Base-by-base conservation (phyloP, 768 basidiomycete species). In the Trametes cubensis region DNA sequence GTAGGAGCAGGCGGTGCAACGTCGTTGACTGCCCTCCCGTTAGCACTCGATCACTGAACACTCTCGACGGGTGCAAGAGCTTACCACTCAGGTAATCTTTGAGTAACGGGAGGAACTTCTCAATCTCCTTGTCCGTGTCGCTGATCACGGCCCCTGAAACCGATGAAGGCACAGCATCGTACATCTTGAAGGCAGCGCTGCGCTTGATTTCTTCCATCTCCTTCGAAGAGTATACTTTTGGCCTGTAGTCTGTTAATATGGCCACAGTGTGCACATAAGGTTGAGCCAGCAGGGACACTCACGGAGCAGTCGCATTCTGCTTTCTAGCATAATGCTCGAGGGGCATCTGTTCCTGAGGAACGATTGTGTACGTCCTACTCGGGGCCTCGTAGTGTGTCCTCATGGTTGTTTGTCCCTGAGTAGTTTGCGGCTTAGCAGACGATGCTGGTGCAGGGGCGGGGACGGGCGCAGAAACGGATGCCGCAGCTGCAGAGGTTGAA, bases 21-120 rank as follows among this genome's bases (percentile, higher is more conserved):
- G 44, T 77, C 76, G 47, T 74, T 70, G 23, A 78, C 78, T 79
- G 23, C 21, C 17, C 25, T 18, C 21, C 2, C 26, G 28, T 42
- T 20, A 46, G 23, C 44, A 48, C 44, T 52, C 41, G 40, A 20
- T 3, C 20, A 41, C 2, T n/a, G 25, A 21, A 45, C n/a, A 39
- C 4, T 48, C 8, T n/a, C n/a, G n/a, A n/a, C n/a, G 3, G 8
- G 26, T 15, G 20, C 14, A 21, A 11, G 14, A 2, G 72, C 83
- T 45, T 63, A 90, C 91, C 64, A 62, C 75, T 86, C 54, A 86
- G 79, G 72, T 92, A 93, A 63, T 90, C 88, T 60, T 85, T 82
- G n/a, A 93, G 74, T 79, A 93, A 78, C 0, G 90, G 87, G 47
- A 90, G 61, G 69, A 93, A 92, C 57, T 89, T 90, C 57, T 87